Evolutionary conservation across 768 basidiomycete genomes (phyloP).

Genomic region (Termitomyces sp.): DNA sequence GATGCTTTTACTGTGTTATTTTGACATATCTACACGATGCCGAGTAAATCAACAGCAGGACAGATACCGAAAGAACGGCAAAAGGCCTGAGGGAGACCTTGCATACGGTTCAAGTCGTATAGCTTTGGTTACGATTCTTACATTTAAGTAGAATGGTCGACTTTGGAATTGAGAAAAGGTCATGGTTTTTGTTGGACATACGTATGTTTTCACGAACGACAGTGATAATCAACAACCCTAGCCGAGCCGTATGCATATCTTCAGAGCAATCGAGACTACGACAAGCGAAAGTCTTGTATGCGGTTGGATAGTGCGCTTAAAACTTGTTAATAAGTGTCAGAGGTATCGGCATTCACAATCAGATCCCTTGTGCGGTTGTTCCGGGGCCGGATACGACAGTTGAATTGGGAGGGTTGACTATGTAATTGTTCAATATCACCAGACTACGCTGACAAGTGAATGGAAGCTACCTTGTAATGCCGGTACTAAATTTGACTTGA

Average conservation of each 20-base stretch:
- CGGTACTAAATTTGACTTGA: background rate
- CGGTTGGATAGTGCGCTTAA: background rate
- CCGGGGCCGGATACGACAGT: background rate
- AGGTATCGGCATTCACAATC: background rate
- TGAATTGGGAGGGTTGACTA: background rate
- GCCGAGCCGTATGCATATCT: background rate
- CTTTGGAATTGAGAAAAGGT: background rate
- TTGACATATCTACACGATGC: too few species aligned
- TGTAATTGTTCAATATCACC: background rate
- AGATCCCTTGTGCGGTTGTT: background rate
- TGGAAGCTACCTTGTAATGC: background rate
- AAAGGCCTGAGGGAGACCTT: background rate
- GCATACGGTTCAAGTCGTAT: background rate
- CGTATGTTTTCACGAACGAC: background rate
- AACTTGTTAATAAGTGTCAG: background rate
- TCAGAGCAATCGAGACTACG: background rate
- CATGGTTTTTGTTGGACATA: background rate
- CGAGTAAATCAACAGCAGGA: too few species aligned
- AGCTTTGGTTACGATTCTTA: too few species aligned
- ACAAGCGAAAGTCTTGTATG: background rate
- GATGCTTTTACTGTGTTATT: too few species aligned
- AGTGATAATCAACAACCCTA: background rate
- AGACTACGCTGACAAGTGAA: background rate
- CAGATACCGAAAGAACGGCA: background rate
- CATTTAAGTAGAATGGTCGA: too few species aligned